Evolutionary conservation across 108 stramenopile species (phyloP).

Genomic region (Cyclotella cryptica): DNA sequence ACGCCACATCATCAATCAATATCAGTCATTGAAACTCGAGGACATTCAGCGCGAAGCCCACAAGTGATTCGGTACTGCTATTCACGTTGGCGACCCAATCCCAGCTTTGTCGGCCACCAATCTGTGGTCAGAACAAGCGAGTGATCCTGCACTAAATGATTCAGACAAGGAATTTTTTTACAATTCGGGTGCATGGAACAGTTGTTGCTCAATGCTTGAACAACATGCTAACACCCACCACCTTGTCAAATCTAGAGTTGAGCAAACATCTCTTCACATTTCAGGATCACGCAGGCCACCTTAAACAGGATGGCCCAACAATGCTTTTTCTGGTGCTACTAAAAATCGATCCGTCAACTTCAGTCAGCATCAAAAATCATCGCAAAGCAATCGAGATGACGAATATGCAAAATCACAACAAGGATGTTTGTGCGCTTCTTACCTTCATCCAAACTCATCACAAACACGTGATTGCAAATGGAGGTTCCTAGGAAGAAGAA

Average conservation of each 20-base stretch:
- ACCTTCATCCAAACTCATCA: too few relatives aligned
- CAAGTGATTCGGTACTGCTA: not conserved
- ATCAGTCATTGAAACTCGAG: too few relatives aligned
- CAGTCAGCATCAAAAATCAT: slow-evolving; percentile 10
- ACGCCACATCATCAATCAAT: slow-evolving; percentile 7
- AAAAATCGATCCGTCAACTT: too few relatives aligned
- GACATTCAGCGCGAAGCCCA: not conserved
- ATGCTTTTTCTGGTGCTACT: not conserved
- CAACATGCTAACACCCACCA: not conserved
- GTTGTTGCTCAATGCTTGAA: not conserved
- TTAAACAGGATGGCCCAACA: slow-evolving; percentile 1
- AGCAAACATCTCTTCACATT: not conserved
- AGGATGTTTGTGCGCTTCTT: too few relatives aligned
- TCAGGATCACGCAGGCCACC: not conserved
- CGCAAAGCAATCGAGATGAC: too few relatives aligned
- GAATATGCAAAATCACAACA: too few relatives aligned
- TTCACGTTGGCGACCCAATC: not conserved
- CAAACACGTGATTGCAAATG: too few relatives aligned
- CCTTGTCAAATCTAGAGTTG: not conserved
- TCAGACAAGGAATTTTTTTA: not conserved
- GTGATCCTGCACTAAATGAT: slow-evolving; percentile 18
- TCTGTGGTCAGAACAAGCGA: not conserved
- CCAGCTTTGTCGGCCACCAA: not conserved
- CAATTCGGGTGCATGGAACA: not conserved
- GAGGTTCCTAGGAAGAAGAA: too few relatives aligned